These are phyloP conservation scores for Arctium minus DNA, from an alignment of 129 eudicot species.

Conservation along the genomic window DNA sequence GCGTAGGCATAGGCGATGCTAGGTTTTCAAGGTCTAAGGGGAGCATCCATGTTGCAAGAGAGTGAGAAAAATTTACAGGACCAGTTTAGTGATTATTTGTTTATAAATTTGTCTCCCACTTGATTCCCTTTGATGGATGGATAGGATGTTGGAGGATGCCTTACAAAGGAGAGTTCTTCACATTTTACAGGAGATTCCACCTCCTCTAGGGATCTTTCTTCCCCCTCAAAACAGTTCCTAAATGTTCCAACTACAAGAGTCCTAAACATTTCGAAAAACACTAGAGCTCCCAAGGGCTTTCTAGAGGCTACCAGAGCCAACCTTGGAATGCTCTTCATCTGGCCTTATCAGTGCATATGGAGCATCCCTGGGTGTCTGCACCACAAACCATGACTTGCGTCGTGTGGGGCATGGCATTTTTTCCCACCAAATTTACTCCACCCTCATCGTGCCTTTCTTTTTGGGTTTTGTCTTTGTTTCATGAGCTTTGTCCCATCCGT, in stretches of 20 bases:
- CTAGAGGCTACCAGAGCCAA: neutral
- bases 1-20: too few relatives aligned
- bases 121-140: neutral
- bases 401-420: too few relatives aligned
- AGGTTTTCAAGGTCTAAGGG: too few relatives aligned
- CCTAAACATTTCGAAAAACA: neutral
- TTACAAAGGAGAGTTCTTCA: neutral
- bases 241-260: neutral
- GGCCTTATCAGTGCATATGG: neutral
- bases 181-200: neutral
- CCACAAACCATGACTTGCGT: too few relatives aligned
- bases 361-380: too few relatives aligned
- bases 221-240: neutral
- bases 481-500: neutral
- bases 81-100: neutral
- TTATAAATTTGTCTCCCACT: neutral
- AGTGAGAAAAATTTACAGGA: neutral
- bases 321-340: neutral
- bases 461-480: neutral
- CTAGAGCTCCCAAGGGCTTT: neutral
- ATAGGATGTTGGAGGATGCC: neutral
- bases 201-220: neutral
- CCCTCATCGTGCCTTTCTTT: neutral
- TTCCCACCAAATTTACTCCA: neutral
- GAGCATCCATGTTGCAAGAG: neutral